These are phyloP conservation scores for Acacia acuminata DNA, from an alignment of 306 rosid genomes.

Conservation along the genomic window DNA sequence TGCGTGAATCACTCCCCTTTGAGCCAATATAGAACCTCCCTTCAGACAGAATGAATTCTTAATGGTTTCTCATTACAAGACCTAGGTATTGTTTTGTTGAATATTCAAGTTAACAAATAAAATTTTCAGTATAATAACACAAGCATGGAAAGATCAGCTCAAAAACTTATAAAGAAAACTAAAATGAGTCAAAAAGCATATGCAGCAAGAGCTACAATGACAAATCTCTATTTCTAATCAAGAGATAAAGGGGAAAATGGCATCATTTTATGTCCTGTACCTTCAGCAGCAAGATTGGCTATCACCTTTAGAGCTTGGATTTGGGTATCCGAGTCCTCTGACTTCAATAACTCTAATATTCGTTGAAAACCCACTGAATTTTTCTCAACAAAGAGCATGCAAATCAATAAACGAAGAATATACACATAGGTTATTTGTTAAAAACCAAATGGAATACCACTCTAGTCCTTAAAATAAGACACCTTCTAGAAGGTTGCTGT, in stretches of 20 bases:
- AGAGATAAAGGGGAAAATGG: neutral
- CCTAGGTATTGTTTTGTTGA: neutral
- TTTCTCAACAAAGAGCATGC: conserved; percentile 24
- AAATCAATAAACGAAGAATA: neutral
- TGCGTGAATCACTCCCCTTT: neutral
- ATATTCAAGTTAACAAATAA: neutral
- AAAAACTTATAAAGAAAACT: neutral
- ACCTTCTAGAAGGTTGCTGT: too few relatives aligned
- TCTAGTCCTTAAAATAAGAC: too few relatives aligned
- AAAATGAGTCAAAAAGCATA: neutral
- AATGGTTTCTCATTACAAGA: neutral
- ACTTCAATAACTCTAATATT: conserved; percentile 60
- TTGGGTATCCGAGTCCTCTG: conserved; percentile 61
- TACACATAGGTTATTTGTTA: neutral
- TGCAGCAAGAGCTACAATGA: neutral
- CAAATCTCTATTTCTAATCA: neutral
- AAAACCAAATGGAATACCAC: neutral
- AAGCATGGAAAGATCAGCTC: neutral
- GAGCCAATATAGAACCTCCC: neutral
- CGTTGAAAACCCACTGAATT: conserved; percentile 66
- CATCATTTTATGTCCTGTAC: conserved; percentile 28
- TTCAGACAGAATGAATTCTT: neutral
- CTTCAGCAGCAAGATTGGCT: conserved; percentile 90
- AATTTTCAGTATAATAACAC: neutral
- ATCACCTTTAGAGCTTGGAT: conserved; percentile 74